Percentiles rank a stretch among this genome's conserved stretches.
Evolutionary conservation across 1,284 basidiomycete genomes (phyloP).

Genomic region (Phaffia rhodozyma): DNA sequence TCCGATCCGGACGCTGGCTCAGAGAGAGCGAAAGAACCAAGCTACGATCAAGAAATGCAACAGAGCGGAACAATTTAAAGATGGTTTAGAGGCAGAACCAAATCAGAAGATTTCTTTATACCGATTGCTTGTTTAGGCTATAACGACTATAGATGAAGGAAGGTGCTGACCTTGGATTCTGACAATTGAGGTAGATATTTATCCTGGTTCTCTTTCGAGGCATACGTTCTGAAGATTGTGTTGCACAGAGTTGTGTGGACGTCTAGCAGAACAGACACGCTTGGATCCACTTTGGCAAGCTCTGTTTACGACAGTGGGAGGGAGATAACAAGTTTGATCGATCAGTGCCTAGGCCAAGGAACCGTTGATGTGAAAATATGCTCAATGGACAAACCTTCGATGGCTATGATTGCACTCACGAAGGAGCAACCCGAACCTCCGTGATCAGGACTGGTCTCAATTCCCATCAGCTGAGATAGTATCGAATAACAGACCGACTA

Average conservation of each 20-base stretch:
- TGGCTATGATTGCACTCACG: conserved; percentile 87
- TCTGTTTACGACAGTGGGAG: conserved; percentile 39
- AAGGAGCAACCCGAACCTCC: conserved; percentile 87
- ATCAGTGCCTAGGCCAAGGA: conserved; percentile 4
- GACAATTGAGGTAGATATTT: conserved; percentile 81
- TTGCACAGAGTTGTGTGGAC: conserved; percentile 97
- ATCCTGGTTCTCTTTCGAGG: conserved; percentile 68
- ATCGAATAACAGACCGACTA: not conserved
- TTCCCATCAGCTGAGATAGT: conserved; percentile 71
- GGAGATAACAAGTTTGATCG: not conserved
- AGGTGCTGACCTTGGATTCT: conserved; percentile 51
- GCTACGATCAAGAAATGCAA: conserved; percentile 39
- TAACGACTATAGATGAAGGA: not conserved
- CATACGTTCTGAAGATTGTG: conserved; percentile 84
- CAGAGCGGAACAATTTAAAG: conserved; percentile 6
- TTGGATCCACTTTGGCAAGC: conserved; percentile 89
- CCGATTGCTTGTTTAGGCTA: not conserved
- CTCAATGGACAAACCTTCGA: conserved; percentile 45
- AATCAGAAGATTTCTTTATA: not conserved
- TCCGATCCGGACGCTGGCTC: conserved; percentile 90
- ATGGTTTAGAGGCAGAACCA: not conserved
- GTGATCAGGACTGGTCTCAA: conserved; percentile 75
- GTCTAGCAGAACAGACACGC: conserved; percentile 91
- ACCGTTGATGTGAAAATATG: not conserved
- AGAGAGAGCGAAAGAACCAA: conserved; percentile 92